Evolutionary conservation across 495 filamentous ascomycete species (phyloP), one percentile per base, ranked within the genome.

Genomic region (Penicillium arizonense): DNA sequence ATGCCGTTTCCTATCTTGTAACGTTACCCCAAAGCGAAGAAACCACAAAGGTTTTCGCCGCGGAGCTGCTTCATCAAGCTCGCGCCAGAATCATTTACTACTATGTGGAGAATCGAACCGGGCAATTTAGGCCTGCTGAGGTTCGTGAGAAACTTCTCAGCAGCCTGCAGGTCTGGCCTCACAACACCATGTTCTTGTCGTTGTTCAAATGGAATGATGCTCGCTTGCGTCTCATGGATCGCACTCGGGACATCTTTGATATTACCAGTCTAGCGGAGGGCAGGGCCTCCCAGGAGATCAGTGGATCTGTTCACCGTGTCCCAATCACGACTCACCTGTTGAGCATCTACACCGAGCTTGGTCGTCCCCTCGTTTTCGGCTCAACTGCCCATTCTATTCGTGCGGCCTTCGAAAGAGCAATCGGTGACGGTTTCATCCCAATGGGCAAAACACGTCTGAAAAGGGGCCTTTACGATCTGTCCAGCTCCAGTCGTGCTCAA

Each of bases 141-240:
- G 62, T 96, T 44, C 86, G 88, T 34, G 61, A 73, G 16, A 62
- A 81, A 4, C 74, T 96, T 3, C 56, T 71, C 5, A 63, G 80
- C 24, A 86, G 84, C 54, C 68, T 94, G 28, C 46, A 53, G 4
- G 58, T 73, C 10, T 96, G 88, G 67, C 91, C 91, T 0, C 72
- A 78, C 26, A 96, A 96, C 73, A 89, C 86, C 2, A 78, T 91
- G 33, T 87, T 96, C 55, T 78, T 93, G 44, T 72, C 79, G 13
- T 73, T 92, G 12, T 86, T 85, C 64, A 75, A 80, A 9, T 91
- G 84, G 84, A 84, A 87, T 59, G 83, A 90, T 59, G 69, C 82
- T 12, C 77, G 83, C 5, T 75, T 87, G 16, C 82, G 80, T 32
- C 80, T 96, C 52, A 79, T 87, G 51, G 87, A 93, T 56, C 86